A percentile compares a stretch with the other conserved stretches of the same genome.
Evolutionary conservation across 2,329 filamentous ascomycete species (phyloP).

Genomic region (Hymenoscyphus fraxineus): DNA sequence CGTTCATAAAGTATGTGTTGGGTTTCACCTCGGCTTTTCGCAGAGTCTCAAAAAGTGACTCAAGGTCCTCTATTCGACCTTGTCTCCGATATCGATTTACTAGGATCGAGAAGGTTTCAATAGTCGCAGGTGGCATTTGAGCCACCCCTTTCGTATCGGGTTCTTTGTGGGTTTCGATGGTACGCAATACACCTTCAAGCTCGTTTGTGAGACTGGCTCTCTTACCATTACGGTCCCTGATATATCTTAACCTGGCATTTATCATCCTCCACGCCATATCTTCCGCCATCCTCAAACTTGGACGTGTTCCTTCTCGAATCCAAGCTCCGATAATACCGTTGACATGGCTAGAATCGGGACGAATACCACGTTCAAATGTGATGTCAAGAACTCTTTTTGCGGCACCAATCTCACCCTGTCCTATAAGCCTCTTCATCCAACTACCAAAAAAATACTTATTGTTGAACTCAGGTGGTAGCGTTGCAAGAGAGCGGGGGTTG

Average conservation of each 20-base stretch:
- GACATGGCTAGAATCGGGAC: conserved; percentile 69
- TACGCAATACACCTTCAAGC: conserved; percentile 18
- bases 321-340: conserved; percentile 80
- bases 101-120: conserved; percentile 75
- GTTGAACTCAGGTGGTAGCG: conserved; percentile 49
- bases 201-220: background rate
- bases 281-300: conserved; percentile 59
- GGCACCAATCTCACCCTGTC: conserved; percentile 65
- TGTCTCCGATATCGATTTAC: conserved; percentile 68
- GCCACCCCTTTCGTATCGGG: conserved; percentile 35
- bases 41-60: conserved; percentile 60
- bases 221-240: conserved; percentile 42
- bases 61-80: conserved; percentile 53
- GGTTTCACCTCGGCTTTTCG: conserved; percentile 60
- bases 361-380: conserved; percentile 67
- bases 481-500: conserved; percentile 28
- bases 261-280: conserved; percentile 74
- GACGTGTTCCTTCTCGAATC: conserved; percentile 58
- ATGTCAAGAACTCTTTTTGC: conserved; percentile 70
- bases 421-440: conserved; percentile 82
- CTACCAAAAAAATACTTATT: conserved; percentile 85
- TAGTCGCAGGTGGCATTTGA: conserved; percentile 57
- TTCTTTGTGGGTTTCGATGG: conserved; percentile 17
- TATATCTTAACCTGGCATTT: conserved; percentile 59
- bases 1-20: conserved; percentile 75